Conservation (phyloP, 2,329 filamentous ascomycete species). For the Teratosphaeria viscida region DNA sequence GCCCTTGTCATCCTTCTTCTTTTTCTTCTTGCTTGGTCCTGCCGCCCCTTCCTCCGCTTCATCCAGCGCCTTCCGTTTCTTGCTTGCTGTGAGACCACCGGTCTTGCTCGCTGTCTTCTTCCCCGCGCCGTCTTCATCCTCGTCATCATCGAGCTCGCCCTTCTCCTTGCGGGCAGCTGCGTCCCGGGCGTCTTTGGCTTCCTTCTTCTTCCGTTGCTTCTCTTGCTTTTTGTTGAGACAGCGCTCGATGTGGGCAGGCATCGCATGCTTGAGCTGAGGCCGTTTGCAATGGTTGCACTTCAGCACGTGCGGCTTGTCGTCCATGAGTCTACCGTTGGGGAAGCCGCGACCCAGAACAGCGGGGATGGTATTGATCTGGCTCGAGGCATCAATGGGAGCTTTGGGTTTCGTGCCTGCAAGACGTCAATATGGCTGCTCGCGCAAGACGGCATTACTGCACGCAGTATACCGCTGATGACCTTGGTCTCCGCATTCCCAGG, state of each 20-base stretch:
- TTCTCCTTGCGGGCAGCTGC: conserved; percentile 37
- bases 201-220: conserved; percentile 50
- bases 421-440: background rate
- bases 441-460: background rate
- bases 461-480: conserved; percentile 14
- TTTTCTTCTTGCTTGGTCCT: conserved; percentile 36
- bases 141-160: conserved; percentile 28
- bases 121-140: conserved; percentile 23
- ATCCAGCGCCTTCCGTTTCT: conserved; percentile 13
- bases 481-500: conserved; percentile 25
- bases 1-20: conserved; percentile 40
- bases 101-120: conserved; percentile 27
- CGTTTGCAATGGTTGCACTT: conserved; percentile 92
- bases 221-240: conserved; percentile 76
- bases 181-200: conserved; percentile 49
- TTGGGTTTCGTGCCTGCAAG: conserved; percentile 11
- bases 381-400: conserved; percentile 4
- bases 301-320: conserved; percentile 68
- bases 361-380: conserved; percentile 51
- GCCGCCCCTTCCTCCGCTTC: conserved; percentile 6
- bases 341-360: conserved; percentile 70
- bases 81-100: conserved; percentile 7
- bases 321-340: conserved; percentile 66
- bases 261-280: conserved; percentile 63
- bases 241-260: conserved; percentile 68